Base-by-base conservation (phyloP, 768 basidiomycete genomes). In the Saitozyma podzolica region DNA sequence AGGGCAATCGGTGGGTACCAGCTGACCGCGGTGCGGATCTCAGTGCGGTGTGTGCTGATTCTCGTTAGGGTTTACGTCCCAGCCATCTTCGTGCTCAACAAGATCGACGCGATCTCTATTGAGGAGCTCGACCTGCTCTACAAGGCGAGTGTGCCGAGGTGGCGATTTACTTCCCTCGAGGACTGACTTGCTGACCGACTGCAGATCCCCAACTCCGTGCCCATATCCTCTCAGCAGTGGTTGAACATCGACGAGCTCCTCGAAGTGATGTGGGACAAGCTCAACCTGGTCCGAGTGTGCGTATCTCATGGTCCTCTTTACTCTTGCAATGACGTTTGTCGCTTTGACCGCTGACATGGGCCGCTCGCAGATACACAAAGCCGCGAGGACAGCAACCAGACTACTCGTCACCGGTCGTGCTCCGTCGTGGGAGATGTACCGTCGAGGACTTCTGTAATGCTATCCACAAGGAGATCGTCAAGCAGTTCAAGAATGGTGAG, bases 51-150 rank as follows among this genome's bases (percentile, higher is more conserved):
- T 17, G 37, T 3, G 51, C 53, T 50, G 43, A 58, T 29, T 2
- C 8, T 16, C 39, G 49, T 40, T 66, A 91, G 91, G 74, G 90
- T 96, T 14, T 96, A 96, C 78, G 91, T 97, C 39, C 94, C 94
- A 11, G 90, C 89, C 13, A 81, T 96, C 62, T 96, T 92, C 79
- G 91, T 92, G 64, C 78, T 88, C 80, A 74, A 77, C 75, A 80
- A 92, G 88, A 93, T 95, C 75, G 96, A 99, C 79, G 96, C 91
- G 17, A 98, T 97, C 73, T 94, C 92, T 58, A 96, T 98, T 80
- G 95, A 98, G 78, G 95, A 98, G 81, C 86, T 98, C 29, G 95
- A 97, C 80, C 84, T 95, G 59, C 80, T 95, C 83, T 92, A 70
- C 69, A 86, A 83, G 47, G 55, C 60, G 50, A 54, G 63, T 42